phyloP scores from a whole-genome alignment of 2,329 filamentous ascomycete species.

The Monosporascus sp. region DNA sequence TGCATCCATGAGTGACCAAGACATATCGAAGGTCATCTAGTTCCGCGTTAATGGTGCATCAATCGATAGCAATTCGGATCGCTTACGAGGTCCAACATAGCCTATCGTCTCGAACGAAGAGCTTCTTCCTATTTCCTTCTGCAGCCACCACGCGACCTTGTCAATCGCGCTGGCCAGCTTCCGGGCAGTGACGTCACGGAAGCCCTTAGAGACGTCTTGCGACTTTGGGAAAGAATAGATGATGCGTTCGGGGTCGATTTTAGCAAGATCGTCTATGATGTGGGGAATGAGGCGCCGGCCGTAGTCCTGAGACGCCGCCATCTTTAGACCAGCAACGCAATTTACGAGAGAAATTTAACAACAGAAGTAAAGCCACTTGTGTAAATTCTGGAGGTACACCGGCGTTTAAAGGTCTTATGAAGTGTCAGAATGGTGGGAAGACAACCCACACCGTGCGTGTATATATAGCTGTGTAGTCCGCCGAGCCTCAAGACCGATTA shows the following conservation, averaged over 20 bases:
- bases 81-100: conserved; percentile 30
- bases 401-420: too few species aligned
- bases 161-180: conserved; percentile 21
- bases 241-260: conserved; percentile 13
- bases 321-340: neutral
- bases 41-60: neutral
- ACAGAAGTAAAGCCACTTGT: neutral
- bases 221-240: conserved; percentile 7
- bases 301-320: neutral
- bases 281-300: neutral
- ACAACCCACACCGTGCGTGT: too few species aligned
- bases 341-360: neutral
- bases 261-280: neutral
- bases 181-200: conserved; percentile 18
- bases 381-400: too few species aligned
- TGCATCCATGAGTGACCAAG: conserved; percentile 24
- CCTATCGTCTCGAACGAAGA: conserved; percentile 17
- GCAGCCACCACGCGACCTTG: conserved; percentile 27
- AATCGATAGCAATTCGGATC: neutral
- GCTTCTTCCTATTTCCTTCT: conserved; percentile 11
- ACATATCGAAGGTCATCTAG: conserved; percentile 27
- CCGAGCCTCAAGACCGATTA: too few species aligned
- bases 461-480: too few species aligned
- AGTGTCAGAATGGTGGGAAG: too few species aligned
- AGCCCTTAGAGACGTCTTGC: conserved; percentile 8